Evolutionary conservation across 148 eudicot genomes (phyloP).

Genomic region (Chenopodium berlandieri): DNA sequence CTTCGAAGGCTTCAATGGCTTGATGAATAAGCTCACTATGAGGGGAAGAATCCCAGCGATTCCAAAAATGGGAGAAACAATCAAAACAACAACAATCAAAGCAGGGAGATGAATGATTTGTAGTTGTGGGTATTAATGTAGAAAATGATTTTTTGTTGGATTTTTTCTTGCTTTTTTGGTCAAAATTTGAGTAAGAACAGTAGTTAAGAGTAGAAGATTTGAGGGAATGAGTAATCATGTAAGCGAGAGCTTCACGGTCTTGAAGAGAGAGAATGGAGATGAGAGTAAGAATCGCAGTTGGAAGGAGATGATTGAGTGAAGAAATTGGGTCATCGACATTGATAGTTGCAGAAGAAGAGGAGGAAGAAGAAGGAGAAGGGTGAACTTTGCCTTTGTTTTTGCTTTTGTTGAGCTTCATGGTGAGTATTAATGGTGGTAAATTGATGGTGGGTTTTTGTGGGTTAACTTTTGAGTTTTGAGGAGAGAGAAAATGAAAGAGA

Average conservation of each 20-base stretch:
- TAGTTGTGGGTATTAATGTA: not conserved
- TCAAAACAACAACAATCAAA: slow-evolving; percentile 69
- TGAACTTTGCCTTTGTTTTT: slow-evolving; percentile 77
- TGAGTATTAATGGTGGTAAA: not conserved
- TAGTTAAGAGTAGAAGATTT: slow-evolving; percentile 26
- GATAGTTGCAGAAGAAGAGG: slow-evolving; percentile 18
- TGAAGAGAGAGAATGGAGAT: slow-evolving; percentile 49
- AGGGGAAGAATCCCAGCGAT: slow-evolving; percentile 63
- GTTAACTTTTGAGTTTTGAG: not conserved
- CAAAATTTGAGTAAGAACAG: not conserved
- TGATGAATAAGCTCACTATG: slow-evolving; percentile 66
- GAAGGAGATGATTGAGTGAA: slow-evolving; percentile 45
- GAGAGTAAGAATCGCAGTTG: slow-evolving; percentile 51
- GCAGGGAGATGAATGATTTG: slow-evolving; percentile 34
- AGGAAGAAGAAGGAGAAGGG: slow-evolving; percentile 49
- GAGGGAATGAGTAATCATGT: slow-evolving; percentile 57
- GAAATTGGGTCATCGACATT: slow-evolving; percentile 23
- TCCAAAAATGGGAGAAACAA: slow-evolving; percentile 70
- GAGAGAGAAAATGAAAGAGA: not conserved
- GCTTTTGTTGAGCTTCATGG: slow-evolving; percentile 16
- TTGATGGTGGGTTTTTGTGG: not conserved
- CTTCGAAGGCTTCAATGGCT: slow-evolving; percentile 76
- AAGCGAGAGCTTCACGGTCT: slow-evolving; percentile 63
- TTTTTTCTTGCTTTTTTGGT: not conserved
- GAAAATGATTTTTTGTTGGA: not conserved